Conservation (phyloP, 129 eudicot species). For the Silybum marianum region DNA sequence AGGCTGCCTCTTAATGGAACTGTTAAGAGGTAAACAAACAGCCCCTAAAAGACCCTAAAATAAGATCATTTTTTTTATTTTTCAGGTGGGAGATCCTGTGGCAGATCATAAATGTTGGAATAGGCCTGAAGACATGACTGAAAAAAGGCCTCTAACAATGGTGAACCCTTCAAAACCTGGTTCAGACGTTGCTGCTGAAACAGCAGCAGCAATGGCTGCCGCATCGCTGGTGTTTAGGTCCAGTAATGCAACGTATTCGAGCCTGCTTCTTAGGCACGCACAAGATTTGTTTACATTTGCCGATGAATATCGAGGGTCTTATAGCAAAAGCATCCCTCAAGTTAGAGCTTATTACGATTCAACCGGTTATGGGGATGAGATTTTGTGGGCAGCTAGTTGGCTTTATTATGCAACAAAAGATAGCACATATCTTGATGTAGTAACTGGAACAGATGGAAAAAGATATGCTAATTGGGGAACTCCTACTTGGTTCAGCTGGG, state of each 20-base stretch:
- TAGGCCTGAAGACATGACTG: conserved; percentile 77
- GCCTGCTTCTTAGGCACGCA: conserved; percentile 60
- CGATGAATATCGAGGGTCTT: conserved; percentile 57
- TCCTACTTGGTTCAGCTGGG: conserved; percentile 97
- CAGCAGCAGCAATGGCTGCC: conserved; percentile 86
- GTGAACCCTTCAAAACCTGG: conserved; percentile 65
- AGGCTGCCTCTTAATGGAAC: too few relatives aligned
- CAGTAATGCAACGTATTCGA: conserved; percentile 54
- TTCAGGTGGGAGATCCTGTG: conserved; percentile 74
- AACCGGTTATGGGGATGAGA: conserved; percentile 85
- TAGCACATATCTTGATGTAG: conserved; percentile 52
- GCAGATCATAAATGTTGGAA: conserved; percentile 79
- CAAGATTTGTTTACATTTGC: conserved; percentile 64
- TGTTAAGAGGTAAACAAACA: too few relatives aligned
- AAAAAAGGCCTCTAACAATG: conserved; percentile 58
- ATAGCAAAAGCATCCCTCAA: conserved; percentile 64
- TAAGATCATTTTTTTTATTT: background rate
- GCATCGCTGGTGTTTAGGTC: conserved; percentile 73
- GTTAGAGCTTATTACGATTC: conserved; percentile 65
- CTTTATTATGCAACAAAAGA: conserved; percentile 80
- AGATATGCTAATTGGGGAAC: conserved; percentile 59
- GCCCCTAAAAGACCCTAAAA: background rate
- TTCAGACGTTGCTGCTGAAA: conserved; percentile 81
- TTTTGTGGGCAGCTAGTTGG: conserved; percentile 94
- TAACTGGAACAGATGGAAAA: conserved; percentile 59